Percentiles rank a stretch among this genome's conserved stretches.
Conservation (phyloP, 768 basidiomycete species). For the Pulveroboletus sp. region DNA sequence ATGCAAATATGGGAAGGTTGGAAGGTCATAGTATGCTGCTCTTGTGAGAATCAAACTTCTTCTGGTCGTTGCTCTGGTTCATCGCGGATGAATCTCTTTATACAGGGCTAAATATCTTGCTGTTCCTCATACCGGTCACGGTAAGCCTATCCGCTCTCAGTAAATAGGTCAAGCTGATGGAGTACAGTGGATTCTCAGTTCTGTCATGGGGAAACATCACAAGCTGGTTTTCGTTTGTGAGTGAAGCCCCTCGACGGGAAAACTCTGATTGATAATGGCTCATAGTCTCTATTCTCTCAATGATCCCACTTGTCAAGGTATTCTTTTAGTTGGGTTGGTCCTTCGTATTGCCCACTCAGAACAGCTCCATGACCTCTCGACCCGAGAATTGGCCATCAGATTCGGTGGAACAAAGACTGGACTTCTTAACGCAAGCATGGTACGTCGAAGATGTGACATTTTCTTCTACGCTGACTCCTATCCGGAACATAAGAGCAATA, state of each 20-base stretch:
- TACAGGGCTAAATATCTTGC: conserved; percentile 65
- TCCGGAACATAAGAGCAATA: conserved; percentile 50
- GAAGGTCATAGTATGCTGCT: conserved; percentile 48
- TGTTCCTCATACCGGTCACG: conserved; percentile 63
- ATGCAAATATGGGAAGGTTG: conserved; percentile 43
- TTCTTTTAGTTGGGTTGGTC: neutral
- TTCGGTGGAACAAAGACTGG: conserved; percentile 76
- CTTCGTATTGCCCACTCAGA: conserved; percentile 3
- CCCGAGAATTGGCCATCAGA: conserved; percentile 65
- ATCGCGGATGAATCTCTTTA: neutral
- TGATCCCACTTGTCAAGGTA: conserved; percentile 78
- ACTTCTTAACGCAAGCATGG: conserved; percentile 77
- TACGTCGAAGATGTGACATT: conserved; percentile 27
- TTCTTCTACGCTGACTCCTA: conserved; percentile 1
- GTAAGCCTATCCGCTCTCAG: conserved; percentile 35
- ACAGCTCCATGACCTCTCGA: conserved; percentile 74
- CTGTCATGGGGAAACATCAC: conserved; percentile 44
- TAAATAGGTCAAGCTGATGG: neutral
- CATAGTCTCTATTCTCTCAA: conserved; percentile 59
- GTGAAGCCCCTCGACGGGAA: conserved; percentile 17
- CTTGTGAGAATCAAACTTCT: conserved; percentile 40
- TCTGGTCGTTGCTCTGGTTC: neutral
- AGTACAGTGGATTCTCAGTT: conserved; percentile 51
- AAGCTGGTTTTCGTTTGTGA: conserved; percentile 59
- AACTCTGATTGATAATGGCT: neutral